These are phyloP conservation scores for Penicillium occitanis DNA, from an alignment of 2,329 filamentous ascomycete genomes.

Conservation along the genomic window DNA sequence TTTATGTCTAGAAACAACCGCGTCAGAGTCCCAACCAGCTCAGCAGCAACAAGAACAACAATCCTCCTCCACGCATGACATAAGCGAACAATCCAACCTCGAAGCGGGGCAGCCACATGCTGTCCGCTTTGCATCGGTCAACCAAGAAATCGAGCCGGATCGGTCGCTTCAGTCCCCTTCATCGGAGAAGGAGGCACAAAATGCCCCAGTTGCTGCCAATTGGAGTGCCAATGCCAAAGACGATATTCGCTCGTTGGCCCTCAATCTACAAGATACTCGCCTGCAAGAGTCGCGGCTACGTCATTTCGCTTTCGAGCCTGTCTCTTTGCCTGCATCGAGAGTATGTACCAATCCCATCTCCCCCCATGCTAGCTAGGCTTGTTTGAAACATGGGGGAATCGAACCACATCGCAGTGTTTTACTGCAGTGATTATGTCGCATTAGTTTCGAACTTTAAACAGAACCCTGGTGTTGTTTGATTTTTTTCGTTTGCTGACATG, in stretches of 20 bases:
- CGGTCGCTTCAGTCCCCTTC: slow-evolving; percentile 32
- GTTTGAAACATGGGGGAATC: not conserved
- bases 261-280: slow-evolving; percentile 69
- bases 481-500: not conserved
- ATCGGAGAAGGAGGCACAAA: slow-evolving; percentile 11
- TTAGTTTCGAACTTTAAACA: not conserved
- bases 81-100: slow-evolving; percentile 14
- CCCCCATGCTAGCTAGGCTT: not conserved
- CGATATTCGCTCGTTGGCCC: slow-evolving; percentile 69
- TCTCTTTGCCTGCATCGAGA: slow-evolving; percentile 69
- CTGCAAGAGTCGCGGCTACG: slow-evolving; percentile 81
- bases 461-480: not conserved
- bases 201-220: slow-evolving; percentile 27
- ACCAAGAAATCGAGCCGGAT: slow-evolving; percentile 66
- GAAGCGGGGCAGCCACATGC: slow-evolving; percentile 37
- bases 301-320: slow-evolving; percentile 84
- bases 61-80: slow-evolving; percentile 3
- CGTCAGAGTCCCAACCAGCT: slow-evolving; percentile 7
- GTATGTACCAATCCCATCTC: slow-evolving; percentile 33
- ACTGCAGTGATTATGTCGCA: not conserved
- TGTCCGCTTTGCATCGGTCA: slow-evolving; percentile 70
- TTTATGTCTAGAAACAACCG: slow-evolving; percentile 7
- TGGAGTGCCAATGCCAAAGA: slow-evolving; percentile 52
- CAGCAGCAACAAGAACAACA: not conserved
- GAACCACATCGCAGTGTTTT: not conserved